These are phyloP conservation scores for Agrocybe praecox DNA, from an alignment of 768 basidiomycete genomes.

Conservation along the genomic window DNA sequence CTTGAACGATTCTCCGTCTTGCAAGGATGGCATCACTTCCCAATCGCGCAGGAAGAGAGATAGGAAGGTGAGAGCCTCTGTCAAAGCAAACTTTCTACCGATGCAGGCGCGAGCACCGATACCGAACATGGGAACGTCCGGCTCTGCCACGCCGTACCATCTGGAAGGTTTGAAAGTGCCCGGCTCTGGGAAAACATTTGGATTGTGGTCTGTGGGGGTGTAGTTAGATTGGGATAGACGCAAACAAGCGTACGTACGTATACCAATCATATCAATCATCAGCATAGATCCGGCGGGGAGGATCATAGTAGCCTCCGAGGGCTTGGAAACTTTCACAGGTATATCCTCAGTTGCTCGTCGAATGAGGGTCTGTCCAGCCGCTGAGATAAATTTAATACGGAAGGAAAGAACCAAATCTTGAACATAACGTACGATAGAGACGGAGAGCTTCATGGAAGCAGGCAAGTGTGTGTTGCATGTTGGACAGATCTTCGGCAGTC, in stretches of 20 bases:
- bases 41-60: constrained; percentile 11
- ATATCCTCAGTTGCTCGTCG: constrained; percentile 9
- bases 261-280: constrained; percentile 4
- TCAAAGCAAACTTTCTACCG: constrained; percentile 11
- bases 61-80: constrained; percentile 9
- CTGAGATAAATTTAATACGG: not conserved
- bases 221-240: not conserved
- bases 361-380: constrained; percentile 4
- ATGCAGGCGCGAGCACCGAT: constrained; percentile 11
- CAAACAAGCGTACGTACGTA: constrained; percentile 2
- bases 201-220: constrained; percentile 11
- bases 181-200: constrained; percentile 4
- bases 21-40: constrained; percentile 3
- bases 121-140: constrained; percentile 8
- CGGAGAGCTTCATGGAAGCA: constrained; percentile 13
- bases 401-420: not conserved
- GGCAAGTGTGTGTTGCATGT: constrained; percentile 5
- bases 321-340: constrained; percentile 1
- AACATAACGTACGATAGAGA: constrained; percentile 6
- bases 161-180: constrained; percentile 11
- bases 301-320: constrained; percentile 4
- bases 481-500: constrained; percentile 4
- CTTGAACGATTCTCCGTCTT: constrained; percentile 2
- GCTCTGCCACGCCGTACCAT: constrained; percentile 11
- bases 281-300: constrained; percentile 1